Evolutionary conservation across 257 asterid genomes (phyloP).

Genomic region (Nicotiana sylvestris): DNA sequence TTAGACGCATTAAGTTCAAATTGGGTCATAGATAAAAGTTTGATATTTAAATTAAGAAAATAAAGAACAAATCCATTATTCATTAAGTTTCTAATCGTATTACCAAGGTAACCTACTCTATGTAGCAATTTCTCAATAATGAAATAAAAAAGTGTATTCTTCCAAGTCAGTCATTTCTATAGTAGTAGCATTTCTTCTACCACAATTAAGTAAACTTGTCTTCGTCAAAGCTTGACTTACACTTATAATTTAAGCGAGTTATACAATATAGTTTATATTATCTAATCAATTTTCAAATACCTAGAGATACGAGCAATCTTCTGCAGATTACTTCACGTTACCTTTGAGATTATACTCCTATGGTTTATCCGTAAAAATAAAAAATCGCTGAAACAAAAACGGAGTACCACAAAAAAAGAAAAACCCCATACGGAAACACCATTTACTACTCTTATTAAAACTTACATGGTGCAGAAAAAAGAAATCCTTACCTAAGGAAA

Average conservation of each 20-base stretch:
- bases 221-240: not conserved
- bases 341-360: not conserved
- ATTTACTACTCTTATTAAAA: not conserved
- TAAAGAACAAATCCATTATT: not conserved
- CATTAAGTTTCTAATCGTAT: too few relatives aligned
- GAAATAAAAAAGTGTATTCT: not conserved
- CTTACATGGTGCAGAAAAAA: not conserved
- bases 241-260: not conserved
- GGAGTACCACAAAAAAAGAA: not conserved
- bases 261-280: not conserved
- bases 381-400: not conserved
- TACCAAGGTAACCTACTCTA: too few relatives aligned
- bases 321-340: not conserved
- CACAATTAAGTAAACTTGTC: not conserved
- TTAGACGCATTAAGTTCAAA: too few relatives aligned
- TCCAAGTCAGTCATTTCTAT: not conserved
- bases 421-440: not conserved
- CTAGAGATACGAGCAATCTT: not conserved
- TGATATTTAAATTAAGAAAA: too few relatives aligned
- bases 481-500: not conserved
- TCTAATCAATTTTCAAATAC: not conserved
- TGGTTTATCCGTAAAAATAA: not conserved
- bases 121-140: too few relatives aligned
- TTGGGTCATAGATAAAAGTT: too few relatives aligned
- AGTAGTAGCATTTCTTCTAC: not conserved